These are phyloP conservation scores for Ogataea trehaloabstinens DNA, from an alignment of 805 yeast genomes.

Conservation along the genomic window DNA sequence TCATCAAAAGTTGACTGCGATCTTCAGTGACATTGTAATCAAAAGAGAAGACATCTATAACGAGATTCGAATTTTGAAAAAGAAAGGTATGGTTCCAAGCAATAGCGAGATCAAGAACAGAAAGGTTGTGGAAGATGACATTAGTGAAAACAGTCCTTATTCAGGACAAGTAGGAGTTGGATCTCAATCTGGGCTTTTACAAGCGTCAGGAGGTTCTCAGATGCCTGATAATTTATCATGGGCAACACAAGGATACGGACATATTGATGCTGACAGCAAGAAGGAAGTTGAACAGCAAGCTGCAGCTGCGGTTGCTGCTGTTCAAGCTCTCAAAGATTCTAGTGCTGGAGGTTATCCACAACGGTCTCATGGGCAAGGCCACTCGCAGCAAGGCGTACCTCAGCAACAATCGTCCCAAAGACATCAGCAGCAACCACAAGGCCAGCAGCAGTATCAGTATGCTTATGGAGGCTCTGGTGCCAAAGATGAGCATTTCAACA, in stretches of 20 bases:
- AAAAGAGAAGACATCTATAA: constrained; percentile 59
- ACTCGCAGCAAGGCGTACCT: constrained; percentile 6
- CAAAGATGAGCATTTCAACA: constrained; percentile 28
- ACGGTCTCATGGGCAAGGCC: constrained; percentile 6
- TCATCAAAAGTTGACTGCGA: constrained; percentile 49
- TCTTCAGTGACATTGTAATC: constrained; percentile 51
- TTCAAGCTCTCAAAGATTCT: constrained; percentile 23
- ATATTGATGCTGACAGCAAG: constrained; percentile 20
- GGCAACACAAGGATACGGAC: constrained; percentile 20
- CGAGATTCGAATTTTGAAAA: constrained; percentile 54
- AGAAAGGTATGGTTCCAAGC: constrained; percentile 38
- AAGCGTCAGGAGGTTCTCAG: constrained; percentile 9
- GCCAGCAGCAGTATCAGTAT: constrained; percentile 11
- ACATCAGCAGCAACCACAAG: constrained; percentile 3
- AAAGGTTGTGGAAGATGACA: constrained; percentile 25
- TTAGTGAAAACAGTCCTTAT: constrained; percentile 12
- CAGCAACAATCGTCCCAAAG: constrained; percentile 10
- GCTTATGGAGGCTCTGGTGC: constrained; percentile 10
- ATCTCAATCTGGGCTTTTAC: constrained; percentile 14
- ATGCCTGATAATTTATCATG: constrained; percentile 21
- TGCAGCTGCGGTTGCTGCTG: constrained; percentile 28
- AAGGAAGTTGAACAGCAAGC: constrained; percentile 25
- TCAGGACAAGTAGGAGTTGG: constrained; percentile 9
- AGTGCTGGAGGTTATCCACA: constrained; percentile 11
- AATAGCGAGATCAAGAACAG: constrained; percentile 25